Percentiles rank a stretch among this genome's conserved stretches.
Conservation (phyloP, 371 early-diverging fungal genomes). For the Mucor racemosus region DNA sequence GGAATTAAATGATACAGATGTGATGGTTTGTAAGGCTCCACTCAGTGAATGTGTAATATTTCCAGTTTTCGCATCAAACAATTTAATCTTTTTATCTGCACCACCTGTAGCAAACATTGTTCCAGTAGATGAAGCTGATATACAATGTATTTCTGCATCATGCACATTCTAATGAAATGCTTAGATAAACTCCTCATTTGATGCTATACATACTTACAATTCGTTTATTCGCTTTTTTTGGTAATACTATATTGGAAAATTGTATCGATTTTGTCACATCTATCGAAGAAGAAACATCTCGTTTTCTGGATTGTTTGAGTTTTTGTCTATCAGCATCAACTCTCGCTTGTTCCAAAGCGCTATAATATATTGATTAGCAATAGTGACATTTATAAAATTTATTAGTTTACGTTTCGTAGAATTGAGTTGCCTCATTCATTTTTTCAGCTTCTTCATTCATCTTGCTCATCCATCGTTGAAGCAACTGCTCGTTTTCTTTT, state of each 20-base stretch:
- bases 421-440: slow-evolving; percentile 92
- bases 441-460: slow-evolving; percentile 93
- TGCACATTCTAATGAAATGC: slow-evolving; percentile 54
- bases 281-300: slow-evolving; percentile 15
- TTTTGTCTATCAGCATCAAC: slow-evolving; percentile 22
- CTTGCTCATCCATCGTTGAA: slow-evolving; percentile 90
- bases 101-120: slow-evolving; percentile 85
- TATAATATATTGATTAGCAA: background rate
- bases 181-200: background rate
- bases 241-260: slow-evolving; percentile 22
- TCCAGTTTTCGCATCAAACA: slow-evolving; percentile 84
- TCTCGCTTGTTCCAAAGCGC: slow-evolving; percentile 39
- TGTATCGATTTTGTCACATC: slow-evolving; percentile 5
- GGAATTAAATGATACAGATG: slow-evolving; percentile 81
- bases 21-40: slow-evolving; percentile 87
- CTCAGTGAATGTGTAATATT: slow-evolving; percentile 63
- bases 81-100: slow-evolving; percentile 83
- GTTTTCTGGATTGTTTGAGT: slow-evolving; percentile 24
- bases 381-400: background rate
- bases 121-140: slow-evolving; percentile 78
- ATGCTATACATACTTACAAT: slow-evolving; percentile 15
- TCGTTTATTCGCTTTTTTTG: slow-evolving; percentile 18
- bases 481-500: slow-evolving; percentile 82
- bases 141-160: slow-evolving; percentile 83
- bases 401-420: slow-evolving; percentile 70